Base-by-base conservation (phyloP, 2,329 filamentous ascomycete species). In the Aspergillus melleus region DNA sequence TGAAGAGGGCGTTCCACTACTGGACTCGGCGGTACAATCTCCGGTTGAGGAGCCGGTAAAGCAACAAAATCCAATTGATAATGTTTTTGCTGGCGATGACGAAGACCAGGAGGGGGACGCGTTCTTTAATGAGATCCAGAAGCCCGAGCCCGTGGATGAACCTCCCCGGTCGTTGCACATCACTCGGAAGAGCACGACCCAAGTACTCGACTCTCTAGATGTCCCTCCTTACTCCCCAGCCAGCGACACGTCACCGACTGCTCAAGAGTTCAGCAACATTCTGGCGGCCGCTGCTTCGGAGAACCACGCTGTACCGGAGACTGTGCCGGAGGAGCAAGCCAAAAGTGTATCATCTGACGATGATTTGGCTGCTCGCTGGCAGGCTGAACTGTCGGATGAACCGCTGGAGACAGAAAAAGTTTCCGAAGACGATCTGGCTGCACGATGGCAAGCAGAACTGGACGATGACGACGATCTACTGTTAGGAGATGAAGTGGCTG, bases 361-460 rank as follows among this genome's bases (percentile, higher is more conserved):
- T 47, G 90, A 94, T 69, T 75, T 95, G 46, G 89, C 90, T 50
- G 90, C 90, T 19, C 88, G 91, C 66, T 96, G 94, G 91, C 86
- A 91, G 64, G 89, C 90, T 51, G 90, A 91, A 49, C 85, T 97
- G 10, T 59, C 60, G 2, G 61, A 66, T 24, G 66, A 68, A 20
- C 52, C 58, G 12, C 6, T 42, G 36, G 36, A 42, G 36, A 49
- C 54, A 14, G 59, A 58, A 68, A 91, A 80, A 14, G 89, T 90
- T 52, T 59, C 66, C 3, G 76, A 84, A 19, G 84, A 88, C 50
- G 90, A 94, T 68, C 76, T 95, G 49, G 88, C 90, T 89, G 93
- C 64, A 87, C 92, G 61, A 71, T 84, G 73, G 66, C 71, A 84
- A 54, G 78, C 80, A 19, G 80, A 79, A 51, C 81, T 87, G 14